phyloP scores from a whole-genome alignment of 306 rosid genomes.

The Rosa lucieae region DNA sequence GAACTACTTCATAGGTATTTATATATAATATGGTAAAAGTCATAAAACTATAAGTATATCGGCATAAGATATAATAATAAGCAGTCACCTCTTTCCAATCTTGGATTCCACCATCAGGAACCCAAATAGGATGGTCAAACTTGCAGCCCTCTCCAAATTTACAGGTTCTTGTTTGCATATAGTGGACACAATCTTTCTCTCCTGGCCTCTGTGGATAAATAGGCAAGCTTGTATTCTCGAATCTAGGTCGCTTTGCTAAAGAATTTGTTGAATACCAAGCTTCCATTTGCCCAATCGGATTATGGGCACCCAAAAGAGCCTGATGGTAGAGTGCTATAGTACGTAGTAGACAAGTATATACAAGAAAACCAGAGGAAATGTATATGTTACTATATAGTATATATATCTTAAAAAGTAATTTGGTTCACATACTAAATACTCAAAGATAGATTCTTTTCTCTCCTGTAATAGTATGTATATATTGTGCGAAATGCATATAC shows the following conservation, averaged over 20 bases:
- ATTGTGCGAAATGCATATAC: not conserved
- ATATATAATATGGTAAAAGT: constrained; percentile 19
- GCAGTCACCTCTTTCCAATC: constrained; percentile 99
- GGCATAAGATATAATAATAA: constrained; percentile 56
- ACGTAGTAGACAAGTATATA: constrained; percentile 64
- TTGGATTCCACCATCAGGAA: constrained; percentile 99
- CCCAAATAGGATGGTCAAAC: constrained; percentile 99
- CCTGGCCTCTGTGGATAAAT: constrained; percentile 98
- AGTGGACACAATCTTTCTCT: constrained; percentile 98
- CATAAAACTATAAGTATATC: constrained; percentile 36
- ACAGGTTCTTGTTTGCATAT: constrained; percentile 99
- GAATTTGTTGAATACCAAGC: constrained; percentile 91
- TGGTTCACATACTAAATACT: constrained; percentile 34
- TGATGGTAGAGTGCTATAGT: constrained; percentile 90
- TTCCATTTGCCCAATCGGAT: constrained; percentile 82
- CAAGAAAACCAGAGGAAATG: constrained; percentile 58
- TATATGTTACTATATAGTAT: constrained; percentile 64
- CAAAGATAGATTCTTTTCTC: constrained; percentile 26
- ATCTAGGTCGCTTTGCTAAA: constrained; percentile 96
- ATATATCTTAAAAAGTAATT: constrained; percentile 50
- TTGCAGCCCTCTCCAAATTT: constrained; percentile 98
- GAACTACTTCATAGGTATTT: constrained; percentile 26
- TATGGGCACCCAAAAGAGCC: constrained; percentile 72
- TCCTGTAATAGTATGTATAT: not conserved
- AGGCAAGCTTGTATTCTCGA: constrained; percentile 86